phyloP scores from a whole-genome alignment of 2,329 filamentous ascomycete species.

The Arthrinium puccinioides region DNA sequence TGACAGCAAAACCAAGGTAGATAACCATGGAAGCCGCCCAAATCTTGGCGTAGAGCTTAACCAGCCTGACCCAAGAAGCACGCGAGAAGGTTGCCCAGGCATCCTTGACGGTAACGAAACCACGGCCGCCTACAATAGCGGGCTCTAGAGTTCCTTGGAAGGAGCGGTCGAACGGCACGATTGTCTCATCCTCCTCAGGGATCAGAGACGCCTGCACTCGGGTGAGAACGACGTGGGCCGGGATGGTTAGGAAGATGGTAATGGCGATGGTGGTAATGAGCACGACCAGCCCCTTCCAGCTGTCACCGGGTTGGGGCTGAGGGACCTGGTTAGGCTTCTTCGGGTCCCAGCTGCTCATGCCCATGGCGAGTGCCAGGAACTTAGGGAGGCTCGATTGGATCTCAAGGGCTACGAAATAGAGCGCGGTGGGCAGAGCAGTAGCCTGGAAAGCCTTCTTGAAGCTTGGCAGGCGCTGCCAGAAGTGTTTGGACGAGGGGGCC shows the following conservation, averaged over 20 bases:
- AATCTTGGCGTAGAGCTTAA: slow-evolving; percentile 71
- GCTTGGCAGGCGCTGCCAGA: slow-evolving; percentile 63
- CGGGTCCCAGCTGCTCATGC: slow-evolving; percentile 33
- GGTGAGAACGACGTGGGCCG: slow-evolving; percentile 67
- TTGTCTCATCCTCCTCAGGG: slow-evolving; percentile 70
- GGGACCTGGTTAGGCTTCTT: slow-evolving; percentile 29
- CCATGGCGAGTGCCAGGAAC: slow-evolving; percentile 37
- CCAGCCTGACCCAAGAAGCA: slow-evolving; percentile 62
- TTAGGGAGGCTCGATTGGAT: slow-evolving; percentile 40
- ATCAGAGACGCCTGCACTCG: slow-evolving; percentile 85
- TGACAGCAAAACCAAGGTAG: slow-evolving; percentile 35
- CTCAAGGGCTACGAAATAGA: slow-evolving; percentile 52
- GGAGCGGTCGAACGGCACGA: slow-evolving; percentile 84
- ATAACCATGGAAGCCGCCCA: slow-evolving; percentile 45
- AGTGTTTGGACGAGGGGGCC: slow-evolving; percentile 52
- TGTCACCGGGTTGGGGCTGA: slow-evolving; percentile 26
- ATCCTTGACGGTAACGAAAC: slow-evolving; percentile 63
- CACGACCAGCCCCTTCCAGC: slow-evolving; percentile 40
- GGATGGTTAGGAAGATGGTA: slow-evolving; percentile 61
- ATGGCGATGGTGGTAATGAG: slow-evolving; percentile 39
- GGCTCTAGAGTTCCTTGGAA: slow-evolving; percentile 72
- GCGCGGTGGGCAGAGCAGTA: slow-evolving; percentile 59
- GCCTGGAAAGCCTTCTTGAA: slow-evolving; percentile 58
- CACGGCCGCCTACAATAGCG: slow-evolving; percentile 64
- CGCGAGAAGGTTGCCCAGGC: slow-evolving; percentile 75